These are phyloP conservation scores for Durotheca rogersii DNA, from an alignment of 495 filamentous ascomycete species.

Conservation along the genomic window DNA sequence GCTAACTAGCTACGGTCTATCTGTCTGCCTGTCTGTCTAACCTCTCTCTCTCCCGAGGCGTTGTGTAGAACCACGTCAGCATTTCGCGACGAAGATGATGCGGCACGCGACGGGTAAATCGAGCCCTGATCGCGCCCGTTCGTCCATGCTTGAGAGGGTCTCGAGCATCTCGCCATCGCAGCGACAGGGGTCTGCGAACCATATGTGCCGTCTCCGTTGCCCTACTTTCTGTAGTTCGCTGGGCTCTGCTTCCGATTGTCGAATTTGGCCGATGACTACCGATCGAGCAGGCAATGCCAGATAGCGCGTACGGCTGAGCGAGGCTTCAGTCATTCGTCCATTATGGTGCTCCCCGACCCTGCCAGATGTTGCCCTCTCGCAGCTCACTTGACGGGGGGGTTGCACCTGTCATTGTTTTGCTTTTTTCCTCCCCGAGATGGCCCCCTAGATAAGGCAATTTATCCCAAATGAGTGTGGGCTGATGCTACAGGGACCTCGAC, in stretches of 20 bases:
- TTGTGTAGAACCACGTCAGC: constrained; percentile 32
- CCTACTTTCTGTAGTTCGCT: constrained; percentile 7
- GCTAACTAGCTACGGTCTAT: background rate
- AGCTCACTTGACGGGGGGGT: background rate
- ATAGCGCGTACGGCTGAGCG: constrained; percentile 4
- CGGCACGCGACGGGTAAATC: constrained; percentile 31
- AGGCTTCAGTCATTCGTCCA: constrained; percentile 3
- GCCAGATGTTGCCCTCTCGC: constrained; percentile 7
- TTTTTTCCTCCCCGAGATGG: constrained; percentile 21
- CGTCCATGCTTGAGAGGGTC: constrained; percentile 12
- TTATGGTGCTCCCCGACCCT: no score
- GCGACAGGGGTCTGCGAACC: constrained; percentile 10
- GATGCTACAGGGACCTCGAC: constrained; percentile 21
- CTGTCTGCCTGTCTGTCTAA: background rate
- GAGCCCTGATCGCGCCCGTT: no score
- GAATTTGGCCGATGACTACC: constrained; percentile 11
- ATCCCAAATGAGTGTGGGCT: constrained; percentile 28
- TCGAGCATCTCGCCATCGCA: constrained; percentile 27
- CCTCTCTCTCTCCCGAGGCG: constrained; percentile 2
- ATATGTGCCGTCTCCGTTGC: constrained; percentile 15
- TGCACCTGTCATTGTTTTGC: constrained; percentile 1
- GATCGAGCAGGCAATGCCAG: constrained; percentile 8
- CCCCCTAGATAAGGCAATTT: constrained; percentile 21
- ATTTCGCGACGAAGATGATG: constrained; percentile 5
- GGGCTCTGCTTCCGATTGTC: background rate